These are phyloP conservation scores for Tuber borchii DNA, from an alignment of 495 filamentous ascomycete species.

Conservation along the genomic window DNA sequence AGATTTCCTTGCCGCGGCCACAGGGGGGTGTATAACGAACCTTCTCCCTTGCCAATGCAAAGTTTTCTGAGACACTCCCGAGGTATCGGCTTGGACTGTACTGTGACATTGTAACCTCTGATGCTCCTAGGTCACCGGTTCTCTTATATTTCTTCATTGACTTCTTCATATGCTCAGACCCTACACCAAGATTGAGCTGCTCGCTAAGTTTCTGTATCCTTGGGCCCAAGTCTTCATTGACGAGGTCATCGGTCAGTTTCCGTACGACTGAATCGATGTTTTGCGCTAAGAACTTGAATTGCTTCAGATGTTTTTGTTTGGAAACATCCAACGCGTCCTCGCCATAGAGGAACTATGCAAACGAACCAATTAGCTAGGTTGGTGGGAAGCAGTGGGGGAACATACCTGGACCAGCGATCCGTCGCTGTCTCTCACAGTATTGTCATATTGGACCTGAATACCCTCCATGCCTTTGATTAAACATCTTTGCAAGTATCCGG, in stretches of 20 bases:
- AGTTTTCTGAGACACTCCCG: slow-evolving; percentile 84
- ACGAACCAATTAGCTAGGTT: neutral
- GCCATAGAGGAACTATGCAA: slow-evolving; percentile 71
- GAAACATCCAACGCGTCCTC: slow-evolving; percentile 93
- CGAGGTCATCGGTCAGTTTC: slow-evolving; percentile 42
- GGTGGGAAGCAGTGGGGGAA: neutral
- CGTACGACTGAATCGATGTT: slow-evolving; percentile 56
- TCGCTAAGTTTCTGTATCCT: slow-evolving; percentile 23
- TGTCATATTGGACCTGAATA: slow-evolving; percentile 82
- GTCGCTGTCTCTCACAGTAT: slow-evolving; percentile 86
- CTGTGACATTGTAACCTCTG: slow-evolving; percentile 67
- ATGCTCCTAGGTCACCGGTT: slow-evolving; percentile 57
- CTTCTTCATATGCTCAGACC: slow-evolving; percentile 57
- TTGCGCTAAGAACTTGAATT: slow-evolving; percentile 83
- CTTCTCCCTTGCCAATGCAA: slow-evolving; percentile 58
- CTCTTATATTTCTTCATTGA: slow-evolving; percentile 74
- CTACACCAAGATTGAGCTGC: slow-evolving; percentile 30
- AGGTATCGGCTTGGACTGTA: slow-evolving; percentile 69
- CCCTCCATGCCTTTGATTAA: slow-evolving; percentile 99
- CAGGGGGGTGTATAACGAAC: slow-evolving; percentile 42
- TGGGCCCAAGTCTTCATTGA: slow-evolving; percentile 44
- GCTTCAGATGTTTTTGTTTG: slow-evolving; percentile 82
- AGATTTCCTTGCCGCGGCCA: neutral
- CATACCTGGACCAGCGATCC: slow-evolving; percentile 71
- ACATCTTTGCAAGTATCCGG: slow-evolving; percentile 95